Evolutionary conservation across 495 filamentous ascomycete genomes (phyloP).

Genomic region (Rusavskia elegans): DNA sequence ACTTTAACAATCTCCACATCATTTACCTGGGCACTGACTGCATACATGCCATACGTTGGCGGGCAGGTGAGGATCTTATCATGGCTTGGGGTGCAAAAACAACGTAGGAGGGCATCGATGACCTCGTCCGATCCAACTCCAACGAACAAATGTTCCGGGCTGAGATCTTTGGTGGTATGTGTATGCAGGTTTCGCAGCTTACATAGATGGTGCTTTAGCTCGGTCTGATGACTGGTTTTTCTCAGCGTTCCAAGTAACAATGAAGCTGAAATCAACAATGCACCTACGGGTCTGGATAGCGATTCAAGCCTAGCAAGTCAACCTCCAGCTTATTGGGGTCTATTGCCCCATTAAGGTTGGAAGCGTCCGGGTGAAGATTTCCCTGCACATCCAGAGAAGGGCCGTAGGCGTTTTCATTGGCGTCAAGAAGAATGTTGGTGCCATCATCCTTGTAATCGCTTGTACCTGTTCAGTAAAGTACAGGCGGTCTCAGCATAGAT

Average conservation of each 20-base stretch:
- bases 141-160: conserved; percentile 74
- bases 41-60: conserved; percentile 97
- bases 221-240: conserved; percentile 51
- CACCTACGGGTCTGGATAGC: conserved; percentile 83
- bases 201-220: conserved; percentile 77
- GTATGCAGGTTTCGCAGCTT: conserved; percentile 70
- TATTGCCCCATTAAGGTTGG: background rate
- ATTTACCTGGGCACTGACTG: conserved; percentile 83
- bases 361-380: conserved; percentile 10
- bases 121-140: conserved; percentile 94
- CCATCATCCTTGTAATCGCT: conserved; percentile 99
- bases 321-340: conserved; percentile 21
- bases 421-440: conserved; percentile 89
- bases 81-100: conserved; percentile 73
- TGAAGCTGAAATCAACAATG: background rate
- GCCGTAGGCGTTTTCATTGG: conserved; percentile 94
- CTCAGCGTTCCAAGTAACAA: background rate
- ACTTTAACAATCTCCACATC: conserved; percentile 76
- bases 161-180: conserved; percentile 60
- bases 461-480: conserved; percentile 18
- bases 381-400: conserved; percentile 45
- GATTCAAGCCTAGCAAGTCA: conserved; percentile 65
- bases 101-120: conserved; percentile 82
- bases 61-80: conserved; percentile 91
- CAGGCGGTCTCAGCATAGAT: background rate